Evolutionary conservation across 176 grass and related monocot species (phyloP).

Genomic region (Melocanna baccifera): DNA sequence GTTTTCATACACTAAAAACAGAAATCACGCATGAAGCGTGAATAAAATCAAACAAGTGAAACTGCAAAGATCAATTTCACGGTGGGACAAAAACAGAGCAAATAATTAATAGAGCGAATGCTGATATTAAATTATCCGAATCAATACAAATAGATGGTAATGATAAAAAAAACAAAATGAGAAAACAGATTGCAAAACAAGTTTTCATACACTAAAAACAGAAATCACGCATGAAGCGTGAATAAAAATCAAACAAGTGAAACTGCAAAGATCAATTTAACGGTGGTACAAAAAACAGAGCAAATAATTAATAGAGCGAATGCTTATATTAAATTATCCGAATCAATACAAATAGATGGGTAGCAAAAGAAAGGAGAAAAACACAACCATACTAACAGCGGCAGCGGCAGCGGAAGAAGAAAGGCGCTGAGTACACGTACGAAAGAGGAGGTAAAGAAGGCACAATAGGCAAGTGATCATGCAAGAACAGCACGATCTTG

Average conservation of each 20-base stretch:
- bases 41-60: background rate
- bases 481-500: background rate
- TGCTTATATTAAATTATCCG: constrained; percentile 6
- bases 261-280: background rate
- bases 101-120: background rate
- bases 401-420: background rate
- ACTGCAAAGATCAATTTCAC: background rate
- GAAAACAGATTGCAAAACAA: no score
- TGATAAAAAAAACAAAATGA: background rate
- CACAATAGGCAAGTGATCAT: background rate
- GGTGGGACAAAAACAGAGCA: background rate
- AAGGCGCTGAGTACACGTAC: background rate
- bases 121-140: constrained; percentile 23
- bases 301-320: background rate
- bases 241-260: background rate
- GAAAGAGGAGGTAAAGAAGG: background rate
- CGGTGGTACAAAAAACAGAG: background rate
- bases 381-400: background rate
- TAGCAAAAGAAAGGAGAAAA: background rate
- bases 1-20: background rate
- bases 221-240: background rate
- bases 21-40: background rate
- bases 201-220: background rate
- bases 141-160: constrained; percentile 8
- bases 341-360: constrained; percentile 15